Evolutionary conservation across 148 eudicot species (phyloP), one percentile per base, ranked within the genome.

Genomic region (Rhododendron kiyosumense): DNA sequence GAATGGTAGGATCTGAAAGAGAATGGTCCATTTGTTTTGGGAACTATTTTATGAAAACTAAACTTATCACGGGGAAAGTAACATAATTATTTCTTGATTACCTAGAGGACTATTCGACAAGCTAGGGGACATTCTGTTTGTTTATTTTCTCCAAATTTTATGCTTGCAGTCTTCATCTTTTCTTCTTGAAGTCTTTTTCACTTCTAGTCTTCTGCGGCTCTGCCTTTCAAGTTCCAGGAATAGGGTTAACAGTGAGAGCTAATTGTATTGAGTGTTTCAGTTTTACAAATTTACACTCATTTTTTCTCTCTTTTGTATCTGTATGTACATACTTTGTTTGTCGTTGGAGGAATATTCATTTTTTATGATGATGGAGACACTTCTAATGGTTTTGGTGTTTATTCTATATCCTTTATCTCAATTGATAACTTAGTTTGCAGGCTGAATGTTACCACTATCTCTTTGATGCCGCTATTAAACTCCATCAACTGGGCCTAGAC

Each of bases 361-460:
- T 78, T 28, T 81, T 18, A 52, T 45, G 22, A 48, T 1, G 32
- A 34, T 74, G 67, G 17, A 32, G 38, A 76, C 24, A 32, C 57
- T 30, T 67, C 41, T 20, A 20, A 74, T 75, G 30, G 81, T 17
- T 75, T 84, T 52, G 51, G 32, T 74, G 69, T 84, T 34, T 59
- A 52, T 38, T 78, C 26, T 18, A 24, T 81, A 30, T 18, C 8
- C 20, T 78, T 46, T 79, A 4, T 30, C 43, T 84, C 85, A 30
- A 79, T 52, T 65, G 34, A 24, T 36, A 73, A 85, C 54, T 87
- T 74, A 43, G 18, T 32, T 87, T 87, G 84, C 92, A 95, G 99
- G 95, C 98, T 88, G 98, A 97, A 87, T 95, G 98, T 87, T 95
- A 95, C 89, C 98, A 94, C 90, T 95, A 94, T 85, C 93, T 97